Conservation (phyloP, 176 grass and related monocot genomes). For the Tuctoria greenei region DNA sequence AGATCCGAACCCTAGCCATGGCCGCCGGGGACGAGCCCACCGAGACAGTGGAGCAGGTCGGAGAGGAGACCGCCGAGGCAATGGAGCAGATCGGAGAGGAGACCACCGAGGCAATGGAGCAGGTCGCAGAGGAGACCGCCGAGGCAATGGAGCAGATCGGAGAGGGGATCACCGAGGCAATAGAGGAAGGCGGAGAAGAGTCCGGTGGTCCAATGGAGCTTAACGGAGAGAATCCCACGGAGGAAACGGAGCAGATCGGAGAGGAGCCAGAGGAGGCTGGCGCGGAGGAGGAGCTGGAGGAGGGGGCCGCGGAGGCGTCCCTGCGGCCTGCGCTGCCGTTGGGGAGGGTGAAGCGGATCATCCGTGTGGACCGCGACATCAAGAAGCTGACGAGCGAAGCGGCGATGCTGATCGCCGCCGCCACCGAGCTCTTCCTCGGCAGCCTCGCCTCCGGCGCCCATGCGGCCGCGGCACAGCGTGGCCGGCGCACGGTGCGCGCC, state of each 20-base stretch:
- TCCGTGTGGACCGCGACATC: slow-evolving; percentile 80
- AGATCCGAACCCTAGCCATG: slow-evolving; percentile 30
- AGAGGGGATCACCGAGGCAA: not conserved
- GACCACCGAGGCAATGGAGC: not conserved
- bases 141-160: not conserved
- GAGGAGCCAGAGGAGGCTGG: not conserved
- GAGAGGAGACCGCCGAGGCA: not conserved
- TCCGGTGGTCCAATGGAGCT: not conserved
- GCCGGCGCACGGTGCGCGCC: slow-evolving; percentile 47
- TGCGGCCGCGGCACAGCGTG: slow-evolving; percentile 30
- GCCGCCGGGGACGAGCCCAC: not conserved
- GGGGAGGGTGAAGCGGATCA: slow-evolving; percentile 81
- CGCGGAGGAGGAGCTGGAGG: not conserved
- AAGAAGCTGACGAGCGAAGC: slow-evolving; percentile 81
- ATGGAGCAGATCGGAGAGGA: not conserved
- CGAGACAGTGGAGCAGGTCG: not conserved
- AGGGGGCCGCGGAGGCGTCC: not conserved
- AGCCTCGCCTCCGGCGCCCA: slow-evolving; percentile 54
- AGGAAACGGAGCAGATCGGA: slow-evolving; percentile 5
- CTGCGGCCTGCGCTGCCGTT: slow-evolving; percentile 51
- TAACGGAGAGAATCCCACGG: not conserved
- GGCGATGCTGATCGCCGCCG: slow-evolving; percentile 61
- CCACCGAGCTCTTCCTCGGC: slow-evolving; percentile 76
- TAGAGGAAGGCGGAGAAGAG: not conserved
- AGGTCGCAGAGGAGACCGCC: not conserved